Conservation (phyloP, 352 stramenopile genomes). For the Pythium dissimile region DNA sequence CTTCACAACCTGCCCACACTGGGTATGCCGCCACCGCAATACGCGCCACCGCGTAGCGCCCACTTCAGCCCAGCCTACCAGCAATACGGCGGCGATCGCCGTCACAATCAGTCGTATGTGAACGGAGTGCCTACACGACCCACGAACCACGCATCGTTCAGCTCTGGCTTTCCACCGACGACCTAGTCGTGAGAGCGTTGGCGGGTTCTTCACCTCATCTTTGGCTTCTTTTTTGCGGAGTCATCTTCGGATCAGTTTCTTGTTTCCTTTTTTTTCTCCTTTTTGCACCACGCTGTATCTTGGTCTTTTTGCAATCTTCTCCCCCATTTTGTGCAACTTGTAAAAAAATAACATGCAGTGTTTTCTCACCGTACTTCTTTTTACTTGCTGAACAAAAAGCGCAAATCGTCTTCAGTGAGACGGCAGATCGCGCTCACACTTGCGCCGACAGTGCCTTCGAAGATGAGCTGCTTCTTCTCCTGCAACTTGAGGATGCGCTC, state of each 20-base stretch:
- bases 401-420: conserved; percentile 93
- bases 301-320: conserved; percentile 18
- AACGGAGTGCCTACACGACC: not conserved
- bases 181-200: not conserved
- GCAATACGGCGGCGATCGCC: not conserved
- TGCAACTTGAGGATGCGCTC: conserved; percentile 98
- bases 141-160: not conserved
- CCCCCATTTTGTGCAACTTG: conserved; percentile 12
- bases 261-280: not conserved
- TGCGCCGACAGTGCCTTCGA: conserved; percentile 97
- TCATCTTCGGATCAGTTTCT: not conserved
- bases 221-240: not conserved
- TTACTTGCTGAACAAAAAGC: conserved; percentile 86
- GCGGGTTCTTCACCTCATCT: not conserved
- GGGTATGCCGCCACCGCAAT: conserved; percentile 8
- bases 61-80: conserved; percentile 6
- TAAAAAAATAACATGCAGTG: conserved; percentile 16
- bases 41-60: not conserved
- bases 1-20: conserved; percentile 19
- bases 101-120: conserved; percentile 2
- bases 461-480: conserved; percentile 95
- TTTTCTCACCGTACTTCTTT: not conserved
- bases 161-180: not conserved
- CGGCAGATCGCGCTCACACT: conserved; percentile 84
- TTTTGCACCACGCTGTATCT: conserved; percentile 7